Conservation (phyloP, 2,329 filamentous ascomycete species). For the Elsinoe perseae region DNA sequence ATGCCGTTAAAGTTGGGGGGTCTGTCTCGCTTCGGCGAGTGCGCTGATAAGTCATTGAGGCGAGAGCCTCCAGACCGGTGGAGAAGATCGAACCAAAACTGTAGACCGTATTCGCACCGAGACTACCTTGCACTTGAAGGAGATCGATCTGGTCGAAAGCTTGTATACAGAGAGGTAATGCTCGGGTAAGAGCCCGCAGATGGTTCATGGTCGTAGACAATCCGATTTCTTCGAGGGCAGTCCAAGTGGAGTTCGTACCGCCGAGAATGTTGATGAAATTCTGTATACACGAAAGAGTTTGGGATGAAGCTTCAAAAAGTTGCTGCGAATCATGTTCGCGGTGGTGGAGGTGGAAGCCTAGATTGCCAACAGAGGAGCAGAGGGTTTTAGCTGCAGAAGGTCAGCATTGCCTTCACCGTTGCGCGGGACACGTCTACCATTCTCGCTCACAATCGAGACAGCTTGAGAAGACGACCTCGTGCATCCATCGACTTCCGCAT, state of each 20-base stretch:
- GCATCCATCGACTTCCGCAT: too few species aligned
- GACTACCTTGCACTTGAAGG: neutral
- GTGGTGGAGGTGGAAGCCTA: neutral
- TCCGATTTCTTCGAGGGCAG: neutral
- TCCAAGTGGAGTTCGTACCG: neutral
- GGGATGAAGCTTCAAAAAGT: neutral
- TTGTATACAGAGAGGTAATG: neutral
- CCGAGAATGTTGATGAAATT: neutral
- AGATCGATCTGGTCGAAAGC: slow-evolving; percentile 5
- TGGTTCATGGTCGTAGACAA: neutral
- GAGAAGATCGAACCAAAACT: neutral
- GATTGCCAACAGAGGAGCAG: neutral
- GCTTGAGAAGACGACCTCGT: too few species aligned
- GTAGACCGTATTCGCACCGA: neutral
- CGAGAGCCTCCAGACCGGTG: neutral
- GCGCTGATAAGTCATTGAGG: neutral
- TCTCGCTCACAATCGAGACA: too few species aligned
- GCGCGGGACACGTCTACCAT: too few species aligned
- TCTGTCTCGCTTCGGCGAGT: neutral
- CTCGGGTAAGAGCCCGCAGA: neutral
- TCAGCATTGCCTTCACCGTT: too few species aligned
- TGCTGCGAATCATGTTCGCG: neutral
- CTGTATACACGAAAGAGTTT: neutral
- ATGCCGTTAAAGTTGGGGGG: neutral
- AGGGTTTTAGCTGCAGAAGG: neutral